Evolutionary conservation across 164 flowering plant genomes (phyloP), one percentile per base, ranked within the genome.

Genomic region (Annona cherimola): DNA sequence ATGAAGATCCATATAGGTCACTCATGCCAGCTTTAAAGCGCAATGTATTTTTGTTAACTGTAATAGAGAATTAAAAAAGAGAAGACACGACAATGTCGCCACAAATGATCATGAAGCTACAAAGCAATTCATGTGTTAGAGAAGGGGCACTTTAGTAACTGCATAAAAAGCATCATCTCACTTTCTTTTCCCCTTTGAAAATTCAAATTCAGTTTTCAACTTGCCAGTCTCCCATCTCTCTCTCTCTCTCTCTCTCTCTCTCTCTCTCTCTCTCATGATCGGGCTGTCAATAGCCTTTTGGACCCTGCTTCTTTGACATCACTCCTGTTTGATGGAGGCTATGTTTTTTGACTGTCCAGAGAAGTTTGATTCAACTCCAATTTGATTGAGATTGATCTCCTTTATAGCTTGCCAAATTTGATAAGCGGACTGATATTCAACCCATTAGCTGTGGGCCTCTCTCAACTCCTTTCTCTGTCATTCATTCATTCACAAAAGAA

Each of bases 401-500:
- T 26, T 26, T 26, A 26, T 26, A 26, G 35, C 35, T 26, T 26
- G 35, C 35, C 35, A 26, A 26, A 26, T 26, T 26, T 26, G 35
- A 26, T 26, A 26, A 26, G 35, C 35, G 35, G 35, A 26, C 35
- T 26, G 35, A 26, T 26, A 26, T 26, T 26, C 35, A 26, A 26
- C 35, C 35, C 35, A 26, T 26, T 26, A 26, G 35, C 0, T 26
- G 35, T 26, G 35, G 35, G 35, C 35, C 68, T 74, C 66, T 70
- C 73, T 75, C 74, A 54, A 61, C 61, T 61, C 55, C 64, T 68
- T 69, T 73, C 71, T 68, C 74, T 76, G 79, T 74, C 73, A 61
- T 71, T 69, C 80, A 66, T 46, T 74, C 73, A 63, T 71, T 69
- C 80, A 68, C 57, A 61, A 72, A 76, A 65, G 78, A 80, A 80